Percentiles rank a stretch among this genome's conserved stretches.
Evolutionary conservation across 805 yeast species (phyloP).

Genomic region (Torulaspora delbrueckii): DNA sequence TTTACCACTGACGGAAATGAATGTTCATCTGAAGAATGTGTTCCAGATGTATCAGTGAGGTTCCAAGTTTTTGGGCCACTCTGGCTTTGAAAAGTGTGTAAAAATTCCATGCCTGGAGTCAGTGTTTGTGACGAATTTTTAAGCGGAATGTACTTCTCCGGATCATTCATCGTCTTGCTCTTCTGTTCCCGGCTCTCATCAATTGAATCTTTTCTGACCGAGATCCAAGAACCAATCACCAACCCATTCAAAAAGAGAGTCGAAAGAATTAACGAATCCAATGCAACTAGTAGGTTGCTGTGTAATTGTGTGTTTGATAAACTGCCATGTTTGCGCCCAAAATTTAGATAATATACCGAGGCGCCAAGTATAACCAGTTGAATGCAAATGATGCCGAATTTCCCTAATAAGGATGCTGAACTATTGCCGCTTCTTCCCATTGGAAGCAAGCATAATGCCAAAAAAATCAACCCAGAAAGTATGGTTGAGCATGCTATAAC

Average conservation of each 20-base stretch:
- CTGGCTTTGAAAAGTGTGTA: slow-evolving; percentile 6
- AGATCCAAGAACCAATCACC: slow-evolving; percentile 11
- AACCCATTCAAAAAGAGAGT: slow-evolving; percentile 23
- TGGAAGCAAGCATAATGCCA: slow-evolving; percentile 7
- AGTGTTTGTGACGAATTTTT: slow-evolving; percentile 35
- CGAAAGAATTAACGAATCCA: slow-evolving; percentile 21
- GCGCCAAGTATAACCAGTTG: slow-evolving; percentile 21
- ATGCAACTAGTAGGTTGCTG: slow-evolving; percentile 13
- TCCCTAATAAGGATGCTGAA: not conserved
- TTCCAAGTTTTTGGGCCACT: slow-evolving; percentile 6
- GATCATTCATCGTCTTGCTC: slow-evolving; percentile 2
- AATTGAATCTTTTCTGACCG: not conserved
- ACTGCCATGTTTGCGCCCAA: slow-evolving; percentile 8
- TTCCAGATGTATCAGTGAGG: slow-evolving; percentile 4
- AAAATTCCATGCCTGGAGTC: slow-evolving; percentile 29
- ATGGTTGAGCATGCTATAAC: slow-evolving; percentile 25
- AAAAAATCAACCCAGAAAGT: slow-evolving; percentile 15
- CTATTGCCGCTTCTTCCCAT: not conserved
- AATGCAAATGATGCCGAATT: slow-evolving; percentile 9
- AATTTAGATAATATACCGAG: slow-evolving; percentile 21
- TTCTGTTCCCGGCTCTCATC: slow-evolving; percentile 4
- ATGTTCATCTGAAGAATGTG: slow-evolving; percentile 14
- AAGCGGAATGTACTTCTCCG: slow-evolving; percentile 24
- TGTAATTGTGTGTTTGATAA: slow-evolving; percentile 9
- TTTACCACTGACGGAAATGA: slow-evolving; percentile 29